These are phyloP conservation scores for Salix koriyanagi DNA, from an alignment of 345 rosid species.

Conservation along the genomic window DNA sequence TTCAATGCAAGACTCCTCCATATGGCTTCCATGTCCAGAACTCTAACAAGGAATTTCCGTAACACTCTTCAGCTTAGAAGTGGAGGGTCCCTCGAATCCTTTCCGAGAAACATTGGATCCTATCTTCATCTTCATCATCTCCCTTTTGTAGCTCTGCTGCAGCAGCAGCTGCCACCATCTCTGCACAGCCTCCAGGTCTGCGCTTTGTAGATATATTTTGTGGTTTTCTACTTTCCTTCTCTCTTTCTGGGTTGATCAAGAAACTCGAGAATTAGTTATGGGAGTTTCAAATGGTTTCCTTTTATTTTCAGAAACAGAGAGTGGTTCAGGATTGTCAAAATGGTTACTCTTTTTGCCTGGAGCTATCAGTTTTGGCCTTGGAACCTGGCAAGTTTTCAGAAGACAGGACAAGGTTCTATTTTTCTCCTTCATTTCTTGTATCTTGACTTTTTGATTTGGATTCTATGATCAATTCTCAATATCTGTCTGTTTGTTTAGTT, in stretches of 20 bases:
- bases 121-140: constrained; percentile 23
- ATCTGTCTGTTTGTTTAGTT: background rate
- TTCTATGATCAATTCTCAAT: background rate
- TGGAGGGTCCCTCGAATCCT: background rate
- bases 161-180: constrained; percentile 23
- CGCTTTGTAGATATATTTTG: background rate
- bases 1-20: constrained; percentile 15
- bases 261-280: background rate
- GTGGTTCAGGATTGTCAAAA: constrained; percentile 51
- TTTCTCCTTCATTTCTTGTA: background rate
- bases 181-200: constrained; percentile 43
- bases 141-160: constrained; percentile 32
- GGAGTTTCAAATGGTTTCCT: no score
- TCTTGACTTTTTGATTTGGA: background rate
- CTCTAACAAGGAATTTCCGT: constrained; percentile 35
- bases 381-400: constrained; percentile 94
- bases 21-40: constrained; percentile 37
- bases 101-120: constrained; percentile 17
- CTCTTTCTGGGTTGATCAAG: constrained; percentile 10
- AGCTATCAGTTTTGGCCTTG: constrained; percentile 87
- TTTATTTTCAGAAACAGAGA: constrained; percentile 11
- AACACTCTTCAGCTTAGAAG: background rate
- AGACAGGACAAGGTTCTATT: constrained; percentile 76
- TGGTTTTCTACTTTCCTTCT: background rate
- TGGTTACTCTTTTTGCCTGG: constrained; percentile 85